Base-by-base conservation (phyloP, 805 yeast genomes). In the Candida ipomoeae region DNA sequence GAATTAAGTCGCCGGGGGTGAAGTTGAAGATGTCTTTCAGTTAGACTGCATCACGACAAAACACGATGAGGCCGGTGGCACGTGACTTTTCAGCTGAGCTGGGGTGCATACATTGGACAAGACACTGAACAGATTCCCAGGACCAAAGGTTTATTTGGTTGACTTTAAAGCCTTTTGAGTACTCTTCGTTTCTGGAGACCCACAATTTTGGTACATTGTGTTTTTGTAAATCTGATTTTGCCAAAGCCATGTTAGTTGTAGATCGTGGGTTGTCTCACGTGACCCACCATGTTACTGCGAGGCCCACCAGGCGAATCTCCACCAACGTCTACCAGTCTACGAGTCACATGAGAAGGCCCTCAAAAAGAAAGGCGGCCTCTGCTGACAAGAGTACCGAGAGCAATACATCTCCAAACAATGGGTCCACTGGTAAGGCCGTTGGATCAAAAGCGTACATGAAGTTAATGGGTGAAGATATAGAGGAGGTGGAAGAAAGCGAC, bases 391-490 rank as follows among this genome's bases (percentile, higher is more conserved):
- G 13, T n/a, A 23, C 15, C 7, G 31, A 39, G 18, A 13, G n/a
- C 2, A 14, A 39, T 5, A 14, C 17, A 17, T 23, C 41, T 14
- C 6, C 32, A 14, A n/a, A 20, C 5, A 39, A 39, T 39, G 41
- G 41, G 7, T 39, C 41, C 31, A 21, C 43, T 5, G 21, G 26
- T 14, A 32, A 42, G 18, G 1, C 37, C 11, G 17, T n/a, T 31
- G 29, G 31, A 14, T 62, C 70, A 20, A 57, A 57, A 21, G 34
- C 62, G 5, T 70, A 66, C 49, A 55, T 62, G 46, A 52, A 62
- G 43, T 55, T 68, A 46, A 60, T 66, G 68, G 72, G 68, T 29
- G 71, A 67, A 14, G 68, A 62, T 6, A 69, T 65, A 13, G 55
- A 51, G 1, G 74, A 64, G 3, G 64, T 63, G 7, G 64, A 57